Evolutionary conservation across 345 rosid species (phyloP).

Genomic region (Brassica nigra): DNA sequence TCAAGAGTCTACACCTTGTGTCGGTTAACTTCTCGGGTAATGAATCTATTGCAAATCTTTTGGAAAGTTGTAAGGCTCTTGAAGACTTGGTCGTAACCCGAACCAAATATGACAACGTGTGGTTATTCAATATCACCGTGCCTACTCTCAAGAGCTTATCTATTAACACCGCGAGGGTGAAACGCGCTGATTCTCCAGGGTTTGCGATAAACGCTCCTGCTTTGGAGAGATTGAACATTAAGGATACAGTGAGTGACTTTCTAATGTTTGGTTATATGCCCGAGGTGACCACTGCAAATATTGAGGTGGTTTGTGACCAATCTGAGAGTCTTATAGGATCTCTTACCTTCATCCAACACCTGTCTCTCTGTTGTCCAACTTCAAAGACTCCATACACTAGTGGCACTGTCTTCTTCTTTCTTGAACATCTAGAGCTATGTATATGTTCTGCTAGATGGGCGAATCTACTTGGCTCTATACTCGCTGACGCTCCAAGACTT

Average conservation of each 20-base stretch:
- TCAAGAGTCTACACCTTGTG: neutral
- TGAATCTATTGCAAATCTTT: neutral
- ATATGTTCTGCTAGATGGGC: neutral
- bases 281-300: neutral
- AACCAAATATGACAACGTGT: neutral
- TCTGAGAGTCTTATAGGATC: neutral
- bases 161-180: neutral
- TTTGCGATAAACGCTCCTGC: neutral
- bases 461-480: neutral
- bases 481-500: neutral
- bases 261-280: neutral
- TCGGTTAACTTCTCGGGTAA: neutral
- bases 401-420: neutral
- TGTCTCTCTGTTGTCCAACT: neutral
- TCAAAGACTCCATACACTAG: neutral
- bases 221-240: neutral
- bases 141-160: slow-evolving; percentile 5
- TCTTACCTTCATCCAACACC: neutral
- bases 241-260: neutral
- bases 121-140: neutral
- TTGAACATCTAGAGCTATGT: neutral
- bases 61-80: neutral
- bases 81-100: neutral
- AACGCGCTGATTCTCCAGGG: neutral
- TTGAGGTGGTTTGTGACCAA: neutral